Percentiles rank a stretch among this genome's conserved stretches.
phyloP scores from a whole-genome alignment of 2,329 filamentous ascomycete species.

The Aureobasidium sp. region DNA sequence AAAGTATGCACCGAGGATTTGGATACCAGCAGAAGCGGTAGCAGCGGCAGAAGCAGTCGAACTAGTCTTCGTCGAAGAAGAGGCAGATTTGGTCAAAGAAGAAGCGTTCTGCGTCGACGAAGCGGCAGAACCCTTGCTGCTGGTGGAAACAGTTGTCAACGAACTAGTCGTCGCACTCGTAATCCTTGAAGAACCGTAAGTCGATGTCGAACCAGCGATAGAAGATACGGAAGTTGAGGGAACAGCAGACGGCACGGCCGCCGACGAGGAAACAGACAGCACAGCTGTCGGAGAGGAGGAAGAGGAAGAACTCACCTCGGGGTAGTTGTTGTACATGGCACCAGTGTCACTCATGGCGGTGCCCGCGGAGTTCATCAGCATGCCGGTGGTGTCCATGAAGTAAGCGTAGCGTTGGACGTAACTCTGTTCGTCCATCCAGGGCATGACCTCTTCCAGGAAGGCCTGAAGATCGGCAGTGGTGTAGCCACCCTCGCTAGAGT shows the following conservation, averaged over 20 bases:
- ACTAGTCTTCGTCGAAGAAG: background rate
- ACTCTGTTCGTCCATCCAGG: constrained; percentile 33
- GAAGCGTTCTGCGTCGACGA: background rate
- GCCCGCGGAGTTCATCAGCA: constrained; percentile 23
- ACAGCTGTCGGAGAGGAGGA: constrained; percentile 1
- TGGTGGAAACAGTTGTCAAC: background rate
- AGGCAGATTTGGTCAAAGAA: background rate
- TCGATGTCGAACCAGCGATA: background rate
- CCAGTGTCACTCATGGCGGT: constrained; percentile 21
- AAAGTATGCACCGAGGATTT: constrained; percentile 16
- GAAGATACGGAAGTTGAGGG: background rate
- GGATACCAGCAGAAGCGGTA: background rate
- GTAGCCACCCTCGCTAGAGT: constrained; percentile 23
- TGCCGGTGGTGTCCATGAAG: constrained; percentile 27
- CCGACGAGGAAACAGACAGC: background rate
- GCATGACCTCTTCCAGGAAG: constrained; percentile 44
- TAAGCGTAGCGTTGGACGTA: constrained; percentile 35
- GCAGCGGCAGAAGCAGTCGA: background rate
- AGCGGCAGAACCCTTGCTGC: constrained; percentile 2
- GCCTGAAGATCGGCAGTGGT: constrained; percentile 32
- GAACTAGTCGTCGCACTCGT: constrained; percentile 8
- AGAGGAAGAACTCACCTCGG: constrained; percentile 10
- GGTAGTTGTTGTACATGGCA: constrained; percentile 23
- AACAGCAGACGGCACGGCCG: background rate
- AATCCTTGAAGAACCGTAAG: constrained; percentile 6